phyloP scores from a whole-genome alignment of 805 yeast genomes.

The Blastobotrys americana region DNA sequence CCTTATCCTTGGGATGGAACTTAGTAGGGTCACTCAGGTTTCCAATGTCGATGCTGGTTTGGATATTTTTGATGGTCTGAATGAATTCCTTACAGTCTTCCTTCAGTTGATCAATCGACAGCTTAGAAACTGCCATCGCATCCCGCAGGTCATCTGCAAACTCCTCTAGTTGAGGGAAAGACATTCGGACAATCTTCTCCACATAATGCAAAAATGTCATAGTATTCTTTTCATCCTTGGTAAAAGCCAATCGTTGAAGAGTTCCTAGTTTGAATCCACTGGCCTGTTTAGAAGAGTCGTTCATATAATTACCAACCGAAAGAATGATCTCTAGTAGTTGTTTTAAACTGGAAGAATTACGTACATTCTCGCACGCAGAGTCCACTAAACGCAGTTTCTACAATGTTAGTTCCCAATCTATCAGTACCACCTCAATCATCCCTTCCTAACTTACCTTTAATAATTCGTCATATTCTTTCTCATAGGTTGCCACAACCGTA shows the following conservation, averaged over 20 bases:
- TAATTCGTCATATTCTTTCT: conserved; percentile 70
- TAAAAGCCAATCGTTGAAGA: conserved; percentile 80
- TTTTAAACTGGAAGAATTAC: conserved; percentile 58
- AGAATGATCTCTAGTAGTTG: conserved; percentile 75
- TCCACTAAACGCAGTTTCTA: conserved; percentile 62
- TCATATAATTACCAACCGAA: conserved; percentile 94
- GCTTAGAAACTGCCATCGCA: conserved; percentile 53
- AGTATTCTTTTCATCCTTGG: conserved; percentile 81
- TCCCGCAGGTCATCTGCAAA: conserved; percentile 69
- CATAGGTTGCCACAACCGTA: conserved; percentile 58
- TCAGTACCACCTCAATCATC: neutral
- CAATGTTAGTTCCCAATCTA: neutral
- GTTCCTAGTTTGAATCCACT: conserved; percentile 86
- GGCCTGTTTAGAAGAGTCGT: conserved; percentile 86
- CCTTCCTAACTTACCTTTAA: conserved; percentile 28
- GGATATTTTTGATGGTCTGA: conserved; percentile 58
- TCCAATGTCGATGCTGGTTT: conserved; percentile 69
- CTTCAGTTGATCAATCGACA: conserved; percentile 75
- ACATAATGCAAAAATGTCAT: conserved; percentile 89
- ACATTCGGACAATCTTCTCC: conserved; percentile 76
- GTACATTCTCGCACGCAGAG: conserved; percentile 60
- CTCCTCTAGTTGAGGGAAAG: conserved; percentile 68
- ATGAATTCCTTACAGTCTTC: conserved; percentile 62
- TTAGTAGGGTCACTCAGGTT: conserved; percentile 69
- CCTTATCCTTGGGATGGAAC: conserved; percentile 79